Base-by-base conservation (phyloP, 495 filamentous ascomycete species). In the Neurospora sp. region DNA sequence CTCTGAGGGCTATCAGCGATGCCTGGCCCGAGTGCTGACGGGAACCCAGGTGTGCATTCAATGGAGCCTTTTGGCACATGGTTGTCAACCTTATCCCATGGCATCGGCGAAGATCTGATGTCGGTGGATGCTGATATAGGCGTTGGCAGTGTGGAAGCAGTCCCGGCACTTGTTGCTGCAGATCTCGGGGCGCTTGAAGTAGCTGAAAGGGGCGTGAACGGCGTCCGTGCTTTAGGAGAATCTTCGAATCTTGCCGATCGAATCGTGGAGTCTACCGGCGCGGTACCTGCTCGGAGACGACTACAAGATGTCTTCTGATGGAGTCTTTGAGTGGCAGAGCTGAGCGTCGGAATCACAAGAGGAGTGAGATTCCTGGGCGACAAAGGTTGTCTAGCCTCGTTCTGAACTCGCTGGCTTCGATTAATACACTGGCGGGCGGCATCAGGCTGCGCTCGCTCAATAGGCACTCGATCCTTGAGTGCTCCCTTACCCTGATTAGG, bases 311-410 rank as follows among this genome's bases (percentile, higher is more conserved):
- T 31, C 72, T 84, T 81, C 48, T 80, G 77, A 70, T 79, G 77
- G 46, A 86, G 73, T 37, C 80, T 75, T 3, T 82, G 82, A 23
- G 77, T 74, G 66, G 78, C 70, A n/a, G 78, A 78, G 72, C 73
- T 82, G 70, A 76, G 83, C 62, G 79, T 77, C 3, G 87, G 86
- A 70, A 88, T 88, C 70, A 87, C 83, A 20, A 87, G 81, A 11
- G 86, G 86, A 16, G 86, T 73, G 11, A 89, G 77, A 40, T 77
- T 82, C 77, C 84, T 88, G 41, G 86, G 85, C 12, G 86, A 88
- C 20, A 84, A 74, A 40, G 86, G 86, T 71, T 82, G 84, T 75
- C 74, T 78, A 48, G 40, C 27, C n/a, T 75, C 73, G 69, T 48
- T 71, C 37, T 27, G 70, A 18, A 40, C 27, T 18, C 71, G 71